A percentile compares a stretch with the other conserved stretches of the same genome.
These are phyloP conservation scores for Brassica cretica DNA, from an alignment of 345 rosid species.

Conservation along the genomic window DNA sequence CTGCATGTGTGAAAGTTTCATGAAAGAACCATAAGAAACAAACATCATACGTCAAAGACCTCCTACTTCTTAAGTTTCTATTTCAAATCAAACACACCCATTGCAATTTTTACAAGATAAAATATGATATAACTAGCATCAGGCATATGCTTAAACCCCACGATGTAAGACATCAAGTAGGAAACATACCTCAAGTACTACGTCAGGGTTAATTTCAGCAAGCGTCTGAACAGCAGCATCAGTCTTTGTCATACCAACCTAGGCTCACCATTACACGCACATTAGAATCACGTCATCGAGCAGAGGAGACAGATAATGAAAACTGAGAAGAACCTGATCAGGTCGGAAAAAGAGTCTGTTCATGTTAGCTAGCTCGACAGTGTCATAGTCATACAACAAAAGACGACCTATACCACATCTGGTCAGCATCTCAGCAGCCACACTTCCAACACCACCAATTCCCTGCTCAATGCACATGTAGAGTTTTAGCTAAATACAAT, in stretches of 20 bases:
- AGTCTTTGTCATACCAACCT: slow-evolving; percentile 98
- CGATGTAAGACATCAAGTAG: slow-evolving; percentile 4
- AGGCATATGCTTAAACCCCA: not conserved
- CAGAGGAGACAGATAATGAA: slow-evolving; percentile 1
- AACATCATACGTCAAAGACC: slow-evolving; percentile 4
- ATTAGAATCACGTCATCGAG: not conserved
- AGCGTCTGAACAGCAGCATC: slow-evolving; percentile 99
- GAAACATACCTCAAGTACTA: slow-evolving; percentile 69
- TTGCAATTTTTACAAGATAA: not conserved
- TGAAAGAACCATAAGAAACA: not conserved
- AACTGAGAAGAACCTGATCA: slow-evolving; percentile 60
- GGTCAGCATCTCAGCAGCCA: slow-evolving; percentile 98
- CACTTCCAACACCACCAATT: slow-evolving; percentile 98
- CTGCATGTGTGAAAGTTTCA: not conserved
- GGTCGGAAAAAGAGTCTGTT: slow-evolving; percentile 94
- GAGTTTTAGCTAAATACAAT: not conserved
- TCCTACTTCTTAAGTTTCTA: not conserved
- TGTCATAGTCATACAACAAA: slow-evolving; percentile 92
- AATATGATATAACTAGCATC: slow-evolving; percentile 10
- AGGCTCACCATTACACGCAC: slow-evolving; percentile 6
- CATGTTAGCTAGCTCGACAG: slow-evolving; percentile 97
- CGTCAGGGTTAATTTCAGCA: slow-evolving; percentile 89
- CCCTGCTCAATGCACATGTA: slow-evolving; percentile 56
- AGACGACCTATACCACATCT: slow-evolving; percentile 98
- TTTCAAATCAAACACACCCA: not conserved